phyloP scores from a whole-genome alignment of 106 monocot species.

The Dioscorea dumetorum region DNA sequence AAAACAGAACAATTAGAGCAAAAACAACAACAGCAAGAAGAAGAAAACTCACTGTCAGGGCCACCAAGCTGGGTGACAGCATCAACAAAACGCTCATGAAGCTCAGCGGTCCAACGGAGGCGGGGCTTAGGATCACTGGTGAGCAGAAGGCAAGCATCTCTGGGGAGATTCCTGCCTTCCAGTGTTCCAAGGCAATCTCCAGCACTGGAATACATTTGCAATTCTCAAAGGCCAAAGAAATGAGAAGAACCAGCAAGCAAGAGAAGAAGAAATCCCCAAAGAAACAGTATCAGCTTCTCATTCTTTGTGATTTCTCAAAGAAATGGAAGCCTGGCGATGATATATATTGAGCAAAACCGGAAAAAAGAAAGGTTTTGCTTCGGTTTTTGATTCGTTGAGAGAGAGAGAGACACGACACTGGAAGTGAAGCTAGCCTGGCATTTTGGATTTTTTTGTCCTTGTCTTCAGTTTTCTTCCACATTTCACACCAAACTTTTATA shows the following conservation, averaged over 20 bases:
- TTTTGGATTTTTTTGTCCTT: background rate
- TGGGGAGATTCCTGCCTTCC: slow-evolving; percentile 5
- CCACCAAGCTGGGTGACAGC: slow-evolving; percentile 73
- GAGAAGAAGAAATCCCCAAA: too few species aligned
- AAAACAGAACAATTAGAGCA: background rate
- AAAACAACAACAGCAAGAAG: background rate
- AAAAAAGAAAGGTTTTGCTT: background rate
- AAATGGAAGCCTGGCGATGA: too few species aligned
- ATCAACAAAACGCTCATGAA: slow-evolving; percentile 73
- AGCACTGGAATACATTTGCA: too few species aligned
- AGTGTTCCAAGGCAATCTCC: background rate
- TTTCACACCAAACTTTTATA: too few species aligned
- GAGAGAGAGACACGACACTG: background rate
- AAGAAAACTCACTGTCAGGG: slow-evolving; percentile 45
- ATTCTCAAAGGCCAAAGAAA: too few species aligned
- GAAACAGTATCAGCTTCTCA: too few species aligned
- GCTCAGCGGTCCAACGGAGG: slow-evolving; percentile 70
- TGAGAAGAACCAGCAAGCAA: too few species aligned
- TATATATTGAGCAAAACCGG: too few species aligned
- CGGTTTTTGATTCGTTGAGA: background rate
- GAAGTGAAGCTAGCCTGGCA: background rate
- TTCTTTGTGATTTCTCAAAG: too few species aligned
- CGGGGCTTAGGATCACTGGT: slow-evolving; percentile 60
- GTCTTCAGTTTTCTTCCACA: too few species aligned
- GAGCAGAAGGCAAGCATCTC: slow-evolving; percentile 25